A percentile compares a stretch with the other conserved stretches of the same genome.
phyloP scores from a whole-genome alignment of 331 rosid genomes.

The Stylosanthes scabra region DNA sequence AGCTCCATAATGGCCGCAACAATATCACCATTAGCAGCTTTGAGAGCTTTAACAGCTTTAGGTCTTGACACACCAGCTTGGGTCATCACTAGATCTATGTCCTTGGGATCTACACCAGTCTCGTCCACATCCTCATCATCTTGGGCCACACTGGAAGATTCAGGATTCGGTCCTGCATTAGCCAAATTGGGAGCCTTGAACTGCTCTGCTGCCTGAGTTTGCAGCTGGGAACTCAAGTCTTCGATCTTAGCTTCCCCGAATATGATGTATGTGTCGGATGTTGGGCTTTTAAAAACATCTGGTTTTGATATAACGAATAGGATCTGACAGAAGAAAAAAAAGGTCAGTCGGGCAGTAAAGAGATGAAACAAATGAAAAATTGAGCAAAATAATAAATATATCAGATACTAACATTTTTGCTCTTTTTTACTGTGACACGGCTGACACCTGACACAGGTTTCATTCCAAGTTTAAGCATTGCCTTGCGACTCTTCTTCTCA shows the following conservation, averaged over 20 bases:
- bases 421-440: constrained; percentile 85
- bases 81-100: constrained; percentile 55
- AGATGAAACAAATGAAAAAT: too few relatives aligned
- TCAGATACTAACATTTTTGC: constrained; percentile 91
- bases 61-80: constrained; percentile 58
- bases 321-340: constrained; percentile 52
- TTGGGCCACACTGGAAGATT: constrained; percentile 63
- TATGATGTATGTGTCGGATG: constrained; percentile 50
- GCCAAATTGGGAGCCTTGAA: constrained; percentile 7
- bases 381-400: too few relatives aligned
- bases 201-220: too few relatives aligned
- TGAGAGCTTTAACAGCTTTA: constrained; percentile 55
- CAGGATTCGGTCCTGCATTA: constrained; percentile 63
- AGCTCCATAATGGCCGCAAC: constrained; percentile 63
- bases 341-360: too few relatives aligned
- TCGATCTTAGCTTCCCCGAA: neutral
- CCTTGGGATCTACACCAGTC: constrained; percentile 54
- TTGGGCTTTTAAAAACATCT: constrained; percentile 92
- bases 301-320: constrained; percentile 91
- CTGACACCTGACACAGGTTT: constrained; percentile 84
- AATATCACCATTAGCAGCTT: constrained; percentile 50
- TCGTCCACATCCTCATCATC: constrained; percentile 56
- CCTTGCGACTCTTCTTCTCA: constrained; percentile 96
- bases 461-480: constrained; percentile 97
- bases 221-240: too few relatives aligned